Conservation (phyloP, 345 rosid species). For the Syzygium aqueum region DNA sequence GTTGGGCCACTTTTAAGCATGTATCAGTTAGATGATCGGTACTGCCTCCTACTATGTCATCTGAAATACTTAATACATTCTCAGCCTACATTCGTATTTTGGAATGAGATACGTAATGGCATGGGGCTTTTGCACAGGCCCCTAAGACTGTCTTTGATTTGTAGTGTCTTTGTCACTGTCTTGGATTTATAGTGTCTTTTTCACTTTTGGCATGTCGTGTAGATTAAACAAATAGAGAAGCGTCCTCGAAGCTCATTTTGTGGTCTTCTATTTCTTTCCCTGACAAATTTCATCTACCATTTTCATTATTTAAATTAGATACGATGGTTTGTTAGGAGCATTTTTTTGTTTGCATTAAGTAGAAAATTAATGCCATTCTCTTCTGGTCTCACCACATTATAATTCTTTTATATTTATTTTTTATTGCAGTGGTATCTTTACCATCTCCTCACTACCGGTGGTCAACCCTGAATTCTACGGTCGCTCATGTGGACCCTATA, state of each 20-base stretch:
- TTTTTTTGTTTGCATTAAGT: background rate
- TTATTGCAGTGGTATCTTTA: slow-evolving; percentile 61
- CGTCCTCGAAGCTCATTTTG: background rate
- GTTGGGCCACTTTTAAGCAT: background rate
- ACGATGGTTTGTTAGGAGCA: background rate
- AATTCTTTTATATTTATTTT: background rate
- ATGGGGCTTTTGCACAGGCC: background rate
- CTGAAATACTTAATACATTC: background rate
- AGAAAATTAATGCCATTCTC: background rate
- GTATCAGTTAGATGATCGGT: background rate
- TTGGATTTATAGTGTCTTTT: background rate
- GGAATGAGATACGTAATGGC: background rate
- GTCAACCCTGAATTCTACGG: slow-evolving; percentile 61
- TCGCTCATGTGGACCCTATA: slow-evolving; percentile 60
- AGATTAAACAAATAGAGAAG: background rate
- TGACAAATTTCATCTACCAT: background rate
- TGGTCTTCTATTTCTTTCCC: background rate
- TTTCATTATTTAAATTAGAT: background rate
- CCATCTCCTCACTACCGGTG: slow-evolving; percentile 79
- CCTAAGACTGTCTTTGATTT: background rate
- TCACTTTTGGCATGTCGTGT: background rate
- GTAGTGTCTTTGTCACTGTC: background rate
- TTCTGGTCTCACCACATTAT: slow-evolving; percentile 1
- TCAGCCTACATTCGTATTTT: background rate
- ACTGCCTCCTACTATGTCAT: background rate